Evolutionary conservation across 2,329 filamentous ascomycete genomes (phyloP).

Genomic region (Aspergillus alliaceus): DNA sequence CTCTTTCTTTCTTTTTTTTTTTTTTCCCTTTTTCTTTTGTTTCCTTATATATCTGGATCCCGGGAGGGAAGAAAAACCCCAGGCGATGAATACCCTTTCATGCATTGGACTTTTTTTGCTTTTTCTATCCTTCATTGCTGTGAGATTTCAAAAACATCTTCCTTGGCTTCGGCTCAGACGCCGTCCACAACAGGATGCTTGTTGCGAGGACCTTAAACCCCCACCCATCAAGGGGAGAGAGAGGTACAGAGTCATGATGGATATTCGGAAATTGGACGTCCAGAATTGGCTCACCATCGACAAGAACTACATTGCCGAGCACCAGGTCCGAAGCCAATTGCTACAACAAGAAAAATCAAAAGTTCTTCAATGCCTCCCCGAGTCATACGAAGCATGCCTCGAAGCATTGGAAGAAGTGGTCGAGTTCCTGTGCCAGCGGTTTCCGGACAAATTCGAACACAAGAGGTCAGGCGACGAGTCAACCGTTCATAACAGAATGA

Average conservation of each 20-base stretch:
- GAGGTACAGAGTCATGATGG: conserved; percentile 48
- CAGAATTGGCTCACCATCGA: conserved; percentile 53
- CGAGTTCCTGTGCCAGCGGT: conserved; percentile 45
- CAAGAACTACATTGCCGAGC: conserved; percentile 46
- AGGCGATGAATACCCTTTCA: conserved; percentile 36
- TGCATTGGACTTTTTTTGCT: conserved; percentile 30
- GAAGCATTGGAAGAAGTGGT: conserved; percentile 50
- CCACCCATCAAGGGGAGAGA: conserved; percentile 40
- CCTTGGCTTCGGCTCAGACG: conserved; percentile 10
- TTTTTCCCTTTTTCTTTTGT: conserved; percentile 4
- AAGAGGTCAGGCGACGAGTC: conserved; percentile 23
- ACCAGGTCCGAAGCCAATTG: conserved; percentile 43
- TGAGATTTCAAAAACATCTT: conserved; percentile 25
- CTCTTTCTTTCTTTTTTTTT: conserved; percentile 6
- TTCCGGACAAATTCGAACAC: conserved; percentile 45
- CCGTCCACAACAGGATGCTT: conserved; percentile 9
- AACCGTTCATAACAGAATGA: conserved; percentile 45
- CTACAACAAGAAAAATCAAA: conserved; percentile 39
- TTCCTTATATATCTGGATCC: conserved; percentile 8
- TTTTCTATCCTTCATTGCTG: conserved; percentile 28
- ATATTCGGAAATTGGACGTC: conserved; percentile 46
- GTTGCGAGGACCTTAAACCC: conserved; percentile 31
- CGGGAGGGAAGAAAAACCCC: conserved; percentile 18
- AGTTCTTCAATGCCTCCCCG: conserved; percentile 48
- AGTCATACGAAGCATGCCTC: conserved; percentile 46